These are phyloP conservation scores for Lineolata rhizophorae DNA, from an alignment of 495 filamentous ascomycete genomes.

Conservation along the genomic window DNA sequence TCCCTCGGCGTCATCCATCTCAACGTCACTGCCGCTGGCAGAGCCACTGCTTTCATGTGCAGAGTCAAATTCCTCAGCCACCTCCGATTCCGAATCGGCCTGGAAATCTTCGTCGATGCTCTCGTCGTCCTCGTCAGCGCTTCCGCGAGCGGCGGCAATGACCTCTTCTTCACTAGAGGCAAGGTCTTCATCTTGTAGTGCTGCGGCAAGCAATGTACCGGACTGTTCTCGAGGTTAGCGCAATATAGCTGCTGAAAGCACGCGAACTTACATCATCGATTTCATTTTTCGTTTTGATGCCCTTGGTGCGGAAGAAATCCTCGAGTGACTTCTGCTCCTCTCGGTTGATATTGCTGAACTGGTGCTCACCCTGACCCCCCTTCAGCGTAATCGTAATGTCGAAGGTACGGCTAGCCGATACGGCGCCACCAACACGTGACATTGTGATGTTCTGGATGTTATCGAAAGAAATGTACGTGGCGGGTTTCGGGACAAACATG, in stretches of 20 bases:
- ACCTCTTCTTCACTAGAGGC: slow-evolving; percentile 69
- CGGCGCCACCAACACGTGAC: slow-evolving; percentile 82
- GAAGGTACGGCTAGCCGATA: slow-evolving; percentile 87
- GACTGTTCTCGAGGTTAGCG: slow-evolving; percentile 19
- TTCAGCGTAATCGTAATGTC: slow-evolving; percentile 88
- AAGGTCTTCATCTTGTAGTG: slow-evolving; percentile 55
- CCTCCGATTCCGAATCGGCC: slow-evolving; percentile 74
- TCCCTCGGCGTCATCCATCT: slow-evolving; percentile 34
- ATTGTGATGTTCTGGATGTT: slow-evolving; percentile 76
- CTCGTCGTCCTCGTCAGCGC: slow-evolving; percentile 89
- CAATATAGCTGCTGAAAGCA: no score
- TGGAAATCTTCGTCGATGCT: slow-evolving; percentile 91
- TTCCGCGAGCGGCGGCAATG: slow-evolving; percentile 53
- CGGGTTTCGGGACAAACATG: slow-evolving; percentile 97
- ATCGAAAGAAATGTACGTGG: slow-evolving; percentile 87
- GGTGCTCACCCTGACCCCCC: slow-evolving; percentile 51
- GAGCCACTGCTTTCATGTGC: slow-evolving; percentile 69
- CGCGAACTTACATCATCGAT: slow-evolving; percentile 43
- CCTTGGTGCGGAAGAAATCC: slow-evolving; percentile 86
- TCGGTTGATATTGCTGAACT: slow-evolving; percentile 98
- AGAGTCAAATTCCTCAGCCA: slow-evolving; percentile 89
- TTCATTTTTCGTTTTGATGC: slow-evolving; percentile 90
- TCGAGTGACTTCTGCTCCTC: slow-evolving; percentile 93
- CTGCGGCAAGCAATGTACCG: slow-evolving; percentile 52
- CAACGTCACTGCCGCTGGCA: slow-evolving; percentile 44